Percentiles rank a stretch among this genome's conserved stretches.
phyloP scores from a whole-genome alignment of 177 flowering plant genomes.

The Telopea speciosissima region DNA sequence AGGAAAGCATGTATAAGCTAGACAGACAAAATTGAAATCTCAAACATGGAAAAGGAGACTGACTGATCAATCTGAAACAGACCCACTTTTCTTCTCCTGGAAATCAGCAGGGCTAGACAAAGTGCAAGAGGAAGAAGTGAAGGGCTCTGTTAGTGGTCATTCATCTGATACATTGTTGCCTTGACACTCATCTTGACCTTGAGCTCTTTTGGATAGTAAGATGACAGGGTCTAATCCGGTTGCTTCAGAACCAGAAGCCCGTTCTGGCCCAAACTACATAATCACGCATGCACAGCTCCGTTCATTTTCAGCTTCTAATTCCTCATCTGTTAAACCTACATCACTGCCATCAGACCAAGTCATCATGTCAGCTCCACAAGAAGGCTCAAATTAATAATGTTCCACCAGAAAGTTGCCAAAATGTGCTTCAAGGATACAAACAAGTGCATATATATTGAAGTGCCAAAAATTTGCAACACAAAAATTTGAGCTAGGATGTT shows the following conservation, averaged over 20 bases:
- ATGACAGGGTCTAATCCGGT: not conserved
- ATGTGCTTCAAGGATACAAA: not conserved
- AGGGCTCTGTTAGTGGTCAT: not conserved
- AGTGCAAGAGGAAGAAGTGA: not conserved
- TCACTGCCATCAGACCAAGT: slow-evolving; percentile 14
- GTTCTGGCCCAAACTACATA: slow-evolving; percentile 6
- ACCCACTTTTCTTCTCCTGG: not conserved
- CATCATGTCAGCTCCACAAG: slow-evolving; percentile 3
- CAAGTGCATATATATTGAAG: not conserved
- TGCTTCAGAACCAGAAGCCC: not conserved
- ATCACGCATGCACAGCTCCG: slow-evolving; percentile 18
- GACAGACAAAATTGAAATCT: slow-evolving; percentile 11
- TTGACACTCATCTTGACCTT: not conserved
- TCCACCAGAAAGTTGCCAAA: too few relatives aligned
- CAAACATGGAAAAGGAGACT: not conserved
- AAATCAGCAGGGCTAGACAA: not conserved
- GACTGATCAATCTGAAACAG: slow-evolving; percentile 5
- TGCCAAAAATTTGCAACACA: not conserved
- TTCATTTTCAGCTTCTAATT: slow-evolving; percentile 13
- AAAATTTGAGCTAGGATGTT: not conserved
- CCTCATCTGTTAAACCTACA: slow-evolving; percentile 14
- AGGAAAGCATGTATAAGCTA: slow-evolving; percentile 2
- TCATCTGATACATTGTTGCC: slow-evolving; percentile 1
- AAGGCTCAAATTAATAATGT: not conserved
- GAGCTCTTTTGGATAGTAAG: not conserved